Evolutionary conservation across 1,284 basidiomycete species (phyloP).

Genomic region (Cystodermella granulosa): DNA sequence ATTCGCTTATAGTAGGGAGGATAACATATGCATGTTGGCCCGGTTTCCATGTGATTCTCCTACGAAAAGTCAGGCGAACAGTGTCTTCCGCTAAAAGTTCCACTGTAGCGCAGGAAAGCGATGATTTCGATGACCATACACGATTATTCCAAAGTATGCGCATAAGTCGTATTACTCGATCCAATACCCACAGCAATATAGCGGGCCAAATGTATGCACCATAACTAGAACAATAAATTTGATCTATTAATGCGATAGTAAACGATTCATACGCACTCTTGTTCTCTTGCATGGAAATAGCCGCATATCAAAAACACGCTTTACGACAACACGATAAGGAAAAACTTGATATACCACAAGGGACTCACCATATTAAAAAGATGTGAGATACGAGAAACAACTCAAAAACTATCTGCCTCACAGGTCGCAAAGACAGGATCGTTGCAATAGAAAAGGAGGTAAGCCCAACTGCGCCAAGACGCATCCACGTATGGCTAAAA

Average conservation of each 20-base stretch:
- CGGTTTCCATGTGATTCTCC: constrained; percentile 28
- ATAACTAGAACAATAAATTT: constrained; percentile 15
- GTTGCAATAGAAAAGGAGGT: constrained; percentile 26
- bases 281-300: constrained; percentile 29
- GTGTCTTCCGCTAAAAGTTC: constrained; percentile 34
- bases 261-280: constrained; percentile 16
- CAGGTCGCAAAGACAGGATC: constrained; percentile 28
- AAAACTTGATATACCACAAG: not conserved
- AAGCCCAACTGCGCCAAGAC: constrained; percentile 25
- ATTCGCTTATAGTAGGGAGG: constrained; percentile 28
- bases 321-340: constrained; percentile 2
- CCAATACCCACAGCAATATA: constrained; percentile 32
- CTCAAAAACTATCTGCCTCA: constrained; percentile 31
- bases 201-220: constrained; percentile 34
- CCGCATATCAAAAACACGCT: constrained; percentile 32
- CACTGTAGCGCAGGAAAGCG: constrained; percentile 19
- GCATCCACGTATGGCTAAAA: constrained; percentile 30
- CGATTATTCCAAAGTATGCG: constrained; percentile 31
- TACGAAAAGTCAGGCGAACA: constrained; percentile 28
- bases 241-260: not conserved
- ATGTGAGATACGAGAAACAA: constrained; percentile 34
- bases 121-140: constrained; percentile 19
- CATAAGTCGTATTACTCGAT: constrained; percentile 24
- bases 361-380: constrained; percentile 27
- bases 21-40: constrained; percentile 37